Evolutionary conservation across 306 rosid species (phyloP).

Genomic region (Trifolium dubium): DNA sequence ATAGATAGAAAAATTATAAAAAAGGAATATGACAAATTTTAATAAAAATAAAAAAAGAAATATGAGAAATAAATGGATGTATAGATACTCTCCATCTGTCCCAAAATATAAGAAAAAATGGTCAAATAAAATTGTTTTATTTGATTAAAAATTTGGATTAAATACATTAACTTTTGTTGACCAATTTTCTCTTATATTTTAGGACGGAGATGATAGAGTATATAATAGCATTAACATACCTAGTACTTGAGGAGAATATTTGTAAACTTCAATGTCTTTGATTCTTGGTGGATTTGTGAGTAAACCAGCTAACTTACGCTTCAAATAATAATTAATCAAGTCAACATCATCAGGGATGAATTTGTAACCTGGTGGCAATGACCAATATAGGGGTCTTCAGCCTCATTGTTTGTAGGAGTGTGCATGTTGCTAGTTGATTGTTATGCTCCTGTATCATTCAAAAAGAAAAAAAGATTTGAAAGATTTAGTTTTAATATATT

Average conservation of each 20-base stretch:
- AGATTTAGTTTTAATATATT: no score
- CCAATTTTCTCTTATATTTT: no score
- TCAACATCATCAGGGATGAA: background rate
- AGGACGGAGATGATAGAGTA: no score
- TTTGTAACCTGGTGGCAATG: background rate
- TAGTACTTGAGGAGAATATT: background rate
- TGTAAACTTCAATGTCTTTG: background rate
- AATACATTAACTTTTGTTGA: no score
- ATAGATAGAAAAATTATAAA: background rate
- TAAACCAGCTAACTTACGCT: background rate
- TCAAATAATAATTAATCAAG: slow-evolving; percentile 6
- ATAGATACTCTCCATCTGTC: no score
- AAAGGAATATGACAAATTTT: background rate
- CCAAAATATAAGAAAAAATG: no score
- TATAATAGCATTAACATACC: background rate
- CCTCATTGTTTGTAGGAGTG: background rate
- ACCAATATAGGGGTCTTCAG: background rate
- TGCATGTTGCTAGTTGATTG: no score
- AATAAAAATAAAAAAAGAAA: no score
- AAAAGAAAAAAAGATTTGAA: no score
- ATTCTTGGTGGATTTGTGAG: background rate
- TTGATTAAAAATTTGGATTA: no score
- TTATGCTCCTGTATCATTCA: no score
- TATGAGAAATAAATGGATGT: background rate
- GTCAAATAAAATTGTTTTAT: no score